Evolutionary conservation across 2,329 filamentous ascomycete genomes (phyloP).

Genomic region (Botrytis fragariae): DNA sequence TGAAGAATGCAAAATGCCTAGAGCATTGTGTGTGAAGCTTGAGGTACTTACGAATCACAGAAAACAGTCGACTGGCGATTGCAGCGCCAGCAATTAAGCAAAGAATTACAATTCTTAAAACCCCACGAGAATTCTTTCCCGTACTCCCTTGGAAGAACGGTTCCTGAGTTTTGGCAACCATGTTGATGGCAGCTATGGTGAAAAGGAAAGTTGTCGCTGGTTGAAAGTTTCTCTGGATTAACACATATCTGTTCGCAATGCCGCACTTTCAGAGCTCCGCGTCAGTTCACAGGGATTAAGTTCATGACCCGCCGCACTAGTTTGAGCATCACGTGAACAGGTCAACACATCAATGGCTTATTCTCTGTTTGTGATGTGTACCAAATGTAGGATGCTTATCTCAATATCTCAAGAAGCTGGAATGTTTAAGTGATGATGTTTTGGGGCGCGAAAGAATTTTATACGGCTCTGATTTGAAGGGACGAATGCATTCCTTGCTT

Average conservation of each 20-base stretch:
- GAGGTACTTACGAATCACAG: conserved; percentile 80
- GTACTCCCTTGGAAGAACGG: conserved; percentile 71
- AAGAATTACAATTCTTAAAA: conserved; percentile 88
- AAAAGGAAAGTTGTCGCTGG: conserved; percentile 32
- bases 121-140: conserved; percentile 75
- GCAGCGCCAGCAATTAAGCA: conserved; percentile 87
- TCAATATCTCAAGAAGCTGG: background rate
- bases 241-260: conserved; percentile 33
- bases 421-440: background rate
- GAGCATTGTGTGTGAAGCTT: conserved; percentile 15
- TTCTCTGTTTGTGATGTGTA: background rate
- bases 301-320: conserved; percentile 15
- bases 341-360: background rate
- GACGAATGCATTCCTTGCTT: background rate
- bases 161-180: conserved; percentile 42
- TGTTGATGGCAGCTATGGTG: conserved; percentile 37
- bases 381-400: background rate
- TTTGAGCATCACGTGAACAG: background rate
- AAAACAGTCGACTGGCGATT: conserved; percentile 92
- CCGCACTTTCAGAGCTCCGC: conserved; percentile 29
- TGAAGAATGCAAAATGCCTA: background rate
- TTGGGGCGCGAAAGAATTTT: background rate
- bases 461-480: background rate
- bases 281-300: conserved; percentile 31
- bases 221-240: conserved; percentile 26